phyloP scores from a whole-genome alignment of 371 early-diverging fungal genomes.

The Cokeromyces recurvatus region DNA sequence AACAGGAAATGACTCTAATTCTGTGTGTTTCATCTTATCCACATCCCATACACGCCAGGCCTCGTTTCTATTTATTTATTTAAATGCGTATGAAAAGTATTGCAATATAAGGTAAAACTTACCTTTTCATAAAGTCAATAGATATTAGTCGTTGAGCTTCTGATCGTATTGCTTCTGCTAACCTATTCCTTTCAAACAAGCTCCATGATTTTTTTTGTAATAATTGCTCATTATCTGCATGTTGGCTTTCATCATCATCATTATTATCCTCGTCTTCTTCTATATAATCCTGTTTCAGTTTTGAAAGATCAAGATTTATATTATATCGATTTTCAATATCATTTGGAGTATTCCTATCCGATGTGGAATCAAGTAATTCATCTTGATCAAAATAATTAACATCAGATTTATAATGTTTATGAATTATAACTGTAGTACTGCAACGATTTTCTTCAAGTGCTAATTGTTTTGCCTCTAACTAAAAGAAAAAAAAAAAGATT shows the following conservation, averaged over 20 bases:
- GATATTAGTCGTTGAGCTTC: conserved; percentile 24
- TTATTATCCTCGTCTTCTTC: background rate
- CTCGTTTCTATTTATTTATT: conserved; percentile 16
- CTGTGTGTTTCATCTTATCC: conserved; percentile 35
- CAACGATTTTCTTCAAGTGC: conserved; percentile 2
- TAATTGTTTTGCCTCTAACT: background rate
- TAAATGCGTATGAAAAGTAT: background rate
- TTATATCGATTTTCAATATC: background rate
- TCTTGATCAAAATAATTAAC: conserved; percentile 6
- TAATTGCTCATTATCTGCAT: background rate
- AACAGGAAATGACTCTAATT: conserved; percentile 54
- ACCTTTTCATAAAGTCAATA: conserved; percentile 19
- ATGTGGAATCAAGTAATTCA: conserved; percentile 1
- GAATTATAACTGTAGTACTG: conserved; percentile 1
- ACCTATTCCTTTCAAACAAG: conserved; percentile 17
- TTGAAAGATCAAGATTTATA: background rate
- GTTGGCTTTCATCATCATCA: background rate
- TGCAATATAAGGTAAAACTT: background rate
- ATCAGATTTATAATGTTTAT: conserved; percentile 1
- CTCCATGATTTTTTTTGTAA: conserved; percentile 7
- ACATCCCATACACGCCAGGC: conserved; percentile 38
- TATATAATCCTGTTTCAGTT: background rate
- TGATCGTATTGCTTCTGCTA: conserved; percentile 20
- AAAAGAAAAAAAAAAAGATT: background rate
- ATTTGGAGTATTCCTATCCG: background rate